These are phyloP conservation scores for Mycena capillaripes DNA, from an alignment of 768 basidiomycete species.

Conservation along the genomic window DNA sequence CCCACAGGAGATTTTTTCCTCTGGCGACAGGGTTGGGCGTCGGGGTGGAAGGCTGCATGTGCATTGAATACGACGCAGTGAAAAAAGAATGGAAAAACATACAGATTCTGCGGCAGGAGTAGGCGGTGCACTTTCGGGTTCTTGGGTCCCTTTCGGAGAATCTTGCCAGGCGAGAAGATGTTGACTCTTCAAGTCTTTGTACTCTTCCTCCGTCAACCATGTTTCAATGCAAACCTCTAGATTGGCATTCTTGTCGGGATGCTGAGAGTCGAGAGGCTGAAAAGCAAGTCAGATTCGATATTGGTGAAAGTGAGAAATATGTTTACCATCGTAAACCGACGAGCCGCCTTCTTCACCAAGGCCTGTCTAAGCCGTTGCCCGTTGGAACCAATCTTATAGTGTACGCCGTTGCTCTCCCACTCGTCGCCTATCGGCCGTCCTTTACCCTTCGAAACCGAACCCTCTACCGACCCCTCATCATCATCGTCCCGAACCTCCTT, in stretches of 20 bases:
- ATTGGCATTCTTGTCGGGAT: slow-evolving; percentile 78
- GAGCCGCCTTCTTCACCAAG: slow-evolving; percentile 78
- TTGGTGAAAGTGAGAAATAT: slow-evolving; percentile 2
- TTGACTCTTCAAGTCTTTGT: slow-evolving; percentile 71
- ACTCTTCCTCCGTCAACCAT: slow-evolving; percentile 85
- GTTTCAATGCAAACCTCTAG: slow-evolving; percentile 82
- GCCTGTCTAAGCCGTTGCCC: slow-evolving; percentile 79
- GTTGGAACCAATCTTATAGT: slow-evolving; percentile 79
- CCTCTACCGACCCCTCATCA: slow-evolving; percentile 56
- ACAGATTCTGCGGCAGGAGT: slow-evolving; percentile 46
- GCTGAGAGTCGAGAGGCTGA: slow-evolving; percentile 83
- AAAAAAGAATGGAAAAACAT: slow-evolving; percentile 23
- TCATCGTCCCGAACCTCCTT: slow-evolving; percentile 46
- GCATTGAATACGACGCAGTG: not conserved
- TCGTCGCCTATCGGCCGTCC: slow-evolving; percentile 77
- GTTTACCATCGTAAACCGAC: slow-evolving; percentile 81
- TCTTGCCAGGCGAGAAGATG: slow-evolving; percentile 82
- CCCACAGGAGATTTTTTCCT: slow-evolving; percentile 83
- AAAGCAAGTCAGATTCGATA: slow-evolving; percentile 22
- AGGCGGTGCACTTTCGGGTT: slow-evolving; percentile 57
- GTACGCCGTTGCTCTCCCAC: slow-evolving; percentile 80
- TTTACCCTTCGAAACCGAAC: slow-evolving; percentile 66
- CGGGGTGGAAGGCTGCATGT: slow-evolving; percentile 27
- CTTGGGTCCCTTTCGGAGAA: slow-evolving; percentile 56
- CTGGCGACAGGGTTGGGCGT: slow-evolving; percentile 20